phyloP scores from a whole-genome alignment of 768 basidiomycete genomes.

The Leccinum uliginosum region DNA sequence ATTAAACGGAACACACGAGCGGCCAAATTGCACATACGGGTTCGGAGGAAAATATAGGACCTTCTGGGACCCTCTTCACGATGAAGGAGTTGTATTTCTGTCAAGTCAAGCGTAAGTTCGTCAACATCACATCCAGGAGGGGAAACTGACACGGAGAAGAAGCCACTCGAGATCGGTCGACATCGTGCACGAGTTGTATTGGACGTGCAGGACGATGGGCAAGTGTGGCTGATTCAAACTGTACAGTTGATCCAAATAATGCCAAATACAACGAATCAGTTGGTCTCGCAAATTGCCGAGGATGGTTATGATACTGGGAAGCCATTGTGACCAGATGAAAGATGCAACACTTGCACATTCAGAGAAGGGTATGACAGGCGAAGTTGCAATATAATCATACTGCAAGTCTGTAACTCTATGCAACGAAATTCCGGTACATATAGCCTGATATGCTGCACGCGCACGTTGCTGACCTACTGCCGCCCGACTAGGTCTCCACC shows the following conservation, averaged over 20 bases:
- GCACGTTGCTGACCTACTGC: neutral
- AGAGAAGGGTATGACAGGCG: no score
- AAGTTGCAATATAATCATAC: no score
- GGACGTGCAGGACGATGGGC: conserved; percentile 16
- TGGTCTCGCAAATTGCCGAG: neutral
- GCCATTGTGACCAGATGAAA: no score
- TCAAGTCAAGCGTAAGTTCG: neutral
- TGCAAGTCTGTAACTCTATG: no score
- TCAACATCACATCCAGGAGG: neutral
- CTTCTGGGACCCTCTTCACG: conserved; percentile 70
- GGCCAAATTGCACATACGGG: conserved; percentile 45
- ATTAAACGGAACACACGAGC: neutral
- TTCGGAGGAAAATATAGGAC: conserved; percentile 82
- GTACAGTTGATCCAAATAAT: conserved; percentile 30
- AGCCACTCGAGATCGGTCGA: conserved; percentile 93
- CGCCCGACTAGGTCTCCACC: conserved; percentile 39
- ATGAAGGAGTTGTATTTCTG: conserved; percentile 84
- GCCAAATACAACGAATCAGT: conserved; percentile 12
- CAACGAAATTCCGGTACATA: no score
- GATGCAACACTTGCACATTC: no score
- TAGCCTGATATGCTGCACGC: neutral
- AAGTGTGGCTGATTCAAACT: conserved; percentile 30
- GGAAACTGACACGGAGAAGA: conserved; percentile 63
- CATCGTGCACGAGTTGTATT: conserved; percentile 47
- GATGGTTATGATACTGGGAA: no score